Evolutionary conservation across 2,329 filamentous ascomycete species (phyloP).

Genomic region (Dothideomycetidae sp.): DNA sequence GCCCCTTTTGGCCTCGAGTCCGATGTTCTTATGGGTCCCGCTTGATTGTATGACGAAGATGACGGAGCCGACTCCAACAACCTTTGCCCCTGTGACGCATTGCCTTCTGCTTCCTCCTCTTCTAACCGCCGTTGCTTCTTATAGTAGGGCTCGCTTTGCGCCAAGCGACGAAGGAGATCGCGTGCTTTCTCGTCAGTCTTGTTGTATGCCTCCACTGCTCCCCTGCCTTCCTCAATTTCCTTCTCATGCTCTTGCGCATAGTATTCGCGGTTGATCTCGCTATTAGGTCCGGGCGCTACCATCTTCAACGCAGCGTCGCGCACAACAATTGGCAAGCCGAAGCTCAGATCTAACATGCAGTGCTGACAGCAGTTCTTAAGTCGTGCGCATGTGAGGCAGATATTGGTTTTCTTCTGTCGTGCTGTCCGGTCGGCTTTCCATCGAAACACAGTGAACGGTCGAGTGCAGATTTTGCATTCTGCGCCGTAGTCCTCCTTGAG

Average conservation of each 20-base stretch:
- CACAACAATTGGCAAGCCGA: constrained; percentile 86
- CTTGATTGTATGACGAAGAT: constrained; percentile 26
- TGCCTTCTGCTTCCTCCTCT: constrained; percentile 34
- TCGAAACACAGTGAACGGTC: constrained; percentile 88
- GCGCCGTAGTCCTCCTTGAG: constrained; percentile 88
- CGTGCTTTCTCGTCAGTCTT: constrained; percentile 95
- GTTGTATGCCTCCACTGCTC: constrained; percentile 71
- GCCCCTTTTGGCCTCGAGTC: constrained; percentile 30
- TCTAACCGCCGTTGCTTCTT: constrained; percentile 70
- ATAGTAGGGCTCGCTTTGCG: constrained; percentile 90
- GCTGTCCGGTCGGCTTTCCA: constrained; percentile 90
- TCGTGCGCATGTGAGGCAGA: constrained; percentile 90
- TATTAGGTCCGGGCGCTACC: constrained; percentile 84
- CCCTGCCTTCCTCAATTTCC: constrained; percentile 82
- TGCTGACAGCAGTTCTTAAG: constrained; percentile 98
- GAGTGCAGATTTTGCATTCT: constrained; percentile 60
- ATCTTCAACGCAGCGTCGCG: constrained; percentile 95
- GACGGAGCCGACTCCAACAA: constrained; percentile 24
- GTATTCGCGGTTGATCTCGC: constrained; percentile 89
- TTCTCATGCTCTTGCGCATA: constrained; percentile 96
- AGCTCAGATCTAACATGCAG: constrained; percentile 96
- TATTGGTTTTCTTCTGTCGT: constrained; percentile 83
- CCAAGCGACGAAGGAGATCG: constrained; percentile 69
- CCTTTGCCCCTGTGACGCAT: constrained; percentile 25
- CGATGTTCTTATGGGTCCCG: constrained; percentile 66